Evolutionary conservation across 306 rosid genomes (phyloP).

Genomic region (Acacia confusa): DNA sequence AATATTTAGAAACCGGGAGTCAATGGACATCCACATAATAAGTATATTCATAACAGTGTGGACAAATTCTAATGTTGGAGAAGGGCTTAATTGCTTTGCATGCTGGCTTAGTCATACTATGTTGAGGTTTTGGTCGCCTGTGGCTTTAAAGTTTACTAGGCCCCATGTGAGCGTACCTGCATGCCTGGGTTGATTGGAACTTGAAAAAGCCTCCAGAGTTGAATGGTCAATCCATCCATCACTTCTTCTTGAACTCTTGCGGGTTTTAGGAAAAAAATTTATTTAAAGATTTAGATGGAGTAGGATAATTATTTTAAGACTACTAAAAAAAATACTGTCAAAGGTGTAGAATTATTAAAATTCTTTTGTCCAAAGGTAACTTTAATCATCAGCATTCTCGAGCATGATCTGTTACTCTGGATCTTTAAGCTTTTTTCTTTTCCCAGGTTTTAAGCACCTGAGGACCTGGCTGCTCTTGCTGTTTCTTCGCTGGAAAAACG

Average conservation of each 20-base stretch:
- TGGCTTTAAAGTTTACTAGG: not conserved
- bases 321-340: not conserved
- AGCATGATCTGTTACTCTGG: not conserved
- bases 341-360: not conserved
- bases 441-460: not conserved
- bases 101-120: not conserved
- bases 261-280: not conserved
- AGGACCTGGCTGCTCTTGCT: not conserved
- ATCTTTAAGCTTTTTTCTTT: not conserved
- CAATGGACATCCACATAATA: too few relatives aligned
- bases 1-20: too few relatives aligned
- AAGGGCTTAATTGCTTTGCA: not conserved
- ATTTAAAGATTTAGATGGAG: not conserved
- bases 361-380: not conserved
- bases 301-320: not conserved
- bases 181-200: constrained; percentile 2
- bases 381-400: not conserved
- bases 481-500: not conserved
- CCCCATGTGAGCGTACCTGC: not conserved
- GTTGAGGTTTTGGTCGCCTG: not conserved
- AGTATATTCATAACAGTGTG: too few relatives aligned
- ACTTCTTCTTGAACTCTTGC: not conserved
- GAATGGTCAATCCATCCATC: constrained; percentile 22
- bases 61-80: constrained; percentile 25
- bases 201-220: not conserved